These are phyloP conservation scores for Fusarium clavum DNA, from an alignment of 2,329 filamentous ascomycete species.

Conservation along the genomic window DNA sequence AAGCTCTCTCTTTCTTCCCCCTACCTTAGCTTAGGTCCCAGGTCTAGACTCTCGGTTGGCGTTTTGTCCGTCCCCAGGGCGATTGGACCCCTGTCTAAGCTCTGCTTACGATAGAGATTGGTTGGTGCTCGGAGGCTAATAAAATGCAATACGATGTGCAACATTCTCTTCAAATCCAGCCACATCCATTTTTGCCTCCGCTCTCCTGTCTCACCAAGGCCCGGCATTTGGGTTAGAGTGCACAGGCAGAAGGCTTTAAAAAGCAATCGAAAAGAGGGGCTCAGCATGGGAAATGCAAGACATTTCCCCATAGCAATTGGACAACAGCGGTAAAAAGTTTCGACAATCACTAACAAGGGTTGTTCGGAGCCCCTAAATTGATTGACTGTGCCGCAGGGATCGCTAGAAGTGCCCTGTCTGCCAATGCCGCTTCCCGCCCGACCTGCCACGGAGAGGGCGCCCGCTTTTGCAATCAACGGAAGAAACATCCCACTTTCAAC, in stretches of 20 bases:
- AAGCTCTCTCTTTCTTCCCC: not conserved
- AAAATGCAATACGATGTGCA: slow-evolving; percentile 8
- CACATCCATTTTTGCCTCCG: not conserved
- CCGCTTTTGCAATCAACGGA: slow-evolving; percentile 14
- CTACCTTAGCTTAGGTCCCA: not conserved
- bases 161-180: not conserved
- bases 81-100: slow-evolving; percentile 6
- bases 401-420: slow-evolving; percentile 15
- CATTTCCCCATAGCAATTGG: slow-evolving; percentile 8
- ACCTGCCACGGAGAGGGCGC: not conserved
- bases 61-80: not conserved
- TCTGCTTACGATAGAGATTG: slow-evolving; percentile 8
- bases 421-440: not conserved
- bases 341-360: not conserved
- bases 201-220: not conserved
- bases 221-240: not conserved
- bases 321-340: not conserved
- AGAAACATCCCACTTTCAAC: slow-evolving; percentile 30
- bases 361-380: not conserved
- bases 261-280: slow-evolving; percentile 5
- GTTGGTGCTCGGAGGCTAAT: slow-evolving; percentile 11
- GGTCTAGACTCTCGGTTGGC: not conserved
- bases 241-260: slow-evolving; percentile 9
- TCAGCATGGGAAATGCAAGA: not conserved
- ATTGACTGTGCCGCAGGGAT: slow-evolving; percentile 20